Conservation (phyloP, 352 stramenopile species). For the Aphanomyces invadans region DNA sequence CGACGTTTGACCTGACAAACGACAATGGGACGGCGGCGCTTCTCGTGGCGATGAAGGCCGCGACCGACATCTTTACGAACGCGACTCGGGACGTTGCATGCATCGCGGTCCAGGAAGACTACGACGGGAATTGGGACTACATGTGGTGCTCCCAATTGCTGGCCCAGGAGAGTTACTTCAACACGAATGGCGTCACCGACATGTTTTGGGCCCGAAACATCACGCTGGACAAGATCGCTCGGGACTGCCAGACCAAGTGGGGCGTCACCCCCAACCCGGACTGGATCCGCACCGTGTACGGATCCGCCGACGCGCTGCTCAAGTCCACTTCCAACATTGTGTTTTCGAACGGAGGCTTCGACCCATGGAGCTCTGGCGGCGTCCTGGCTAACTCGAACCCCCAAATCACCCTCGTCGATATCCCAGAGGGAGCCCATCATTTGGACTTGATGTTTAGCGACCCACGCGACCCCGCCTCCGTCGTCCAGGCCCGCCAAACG, state of each 20-base stretch:
- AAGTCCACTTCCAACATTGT: constrained; percentile 88
- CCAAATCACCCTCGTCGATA: constrained; percentile 49
- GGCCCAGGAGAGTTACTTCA: constrained; percentile 69
- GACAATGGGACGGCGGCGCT: not conserved
- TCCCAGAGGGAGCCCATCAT: constrained; percentile 82
- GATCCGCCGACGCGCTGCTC: constrained; percentile 39
- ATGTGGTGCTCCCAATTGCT: constrained; percentile 91
- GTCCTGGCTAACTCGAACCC: constrained; percentile 48
- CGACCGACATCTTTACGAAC: constrained; percentile 42
- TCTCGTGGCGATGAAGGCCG: not conserved
- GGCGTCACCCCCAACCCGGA: constrained; percentile 57
- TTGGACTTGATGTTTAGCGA: constrained; percentile 91
- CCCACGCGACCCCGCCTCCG: constrained; percentile 70
- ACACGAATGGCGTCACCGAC: constrained; percentile 79
- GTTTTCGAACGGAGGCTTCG: constrained; percentile 90
- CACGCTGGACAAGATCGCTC: constrained; percentile 45
- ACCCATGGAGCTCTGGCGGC: constrained; percentile 89
- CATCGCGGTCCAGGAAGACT: constrained; percentile 62
- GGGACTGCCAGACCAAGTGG: constrained; percentile 62
- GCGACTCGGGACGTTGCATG: constrained; percentile 63
- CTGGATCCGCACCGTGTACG: constrained; percentile 71
- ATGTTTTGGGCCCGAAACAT: constrained; percentile 87
- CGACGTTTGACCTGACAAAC: constrained; percentile 33
- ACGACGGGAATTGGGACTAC: constrained; percentile 87
- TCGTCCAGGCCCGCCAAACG: constrained; percentile 54